Evolutionary conservation across 2,329 filamentous ascomycete genomes (phyloP).

Genomic region (Ceratocystis variospora): DNA sequence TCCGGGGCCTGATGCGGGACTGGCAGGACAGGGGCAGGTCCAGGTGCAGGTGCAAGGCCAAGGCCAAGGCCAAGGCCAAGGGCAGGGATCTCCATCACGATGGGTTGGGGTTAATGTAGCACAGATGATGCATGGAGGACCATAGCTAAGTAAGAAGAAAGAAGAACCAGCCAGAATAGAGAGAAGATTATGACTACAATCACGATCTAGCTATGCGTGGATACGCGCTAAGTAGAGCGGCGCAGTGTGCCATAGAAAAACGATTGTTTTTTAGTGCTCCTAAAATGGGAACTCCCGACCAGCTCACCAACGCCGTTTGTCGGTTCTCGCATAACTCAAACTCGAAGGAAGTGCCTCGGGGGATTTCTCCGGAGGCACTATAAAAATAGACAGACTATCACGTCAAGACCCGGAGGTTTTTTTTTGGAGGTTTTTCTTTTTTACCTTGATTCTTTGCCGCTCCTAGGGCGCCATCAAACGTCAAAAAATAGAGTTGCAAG

Average conservation of each 20-base stretch:
- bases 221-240: too few relatives aligned
- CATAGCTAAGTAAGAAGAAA: conserved; percentile 12
- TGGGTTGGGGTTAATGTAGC: conserved; percentile 35
- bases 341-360: too few relatives aligned
- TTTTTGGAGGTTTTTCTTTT: neutral
- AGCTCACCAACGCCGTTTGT: too few relatives aligned
- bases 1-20: neutral
- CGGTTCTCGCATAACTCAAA: too few relatives aligned
- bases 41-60: conserved; percentile 6
- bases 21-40: conserved; percentile 10
- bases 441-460: too few relatives aligned
- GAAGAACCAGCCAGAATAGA: neutral
- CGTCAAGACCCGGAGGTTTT: too few relatives aligned
- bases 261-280: too few relatives aligned
- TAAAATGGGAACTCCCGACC: too few relatives aligned
- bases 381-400: too few relatives aligned
- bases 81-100: conserved; percentile 22
- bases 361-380: too few relatives aligned
- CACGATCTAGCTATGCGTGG: neutral
- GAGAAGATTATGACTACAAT: neutral
- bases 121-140: conserved; percentile 30
- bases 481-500: neutral
- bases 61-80: conserved; percentile 15
- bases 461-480: neutral
- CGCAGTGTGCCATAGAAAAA: too few relatives aligned